These are phyloP conservation scores for Ottelia alismoides DNA, from an alignment of 106 monocot species.

Conservation along the genomic window DNA sequence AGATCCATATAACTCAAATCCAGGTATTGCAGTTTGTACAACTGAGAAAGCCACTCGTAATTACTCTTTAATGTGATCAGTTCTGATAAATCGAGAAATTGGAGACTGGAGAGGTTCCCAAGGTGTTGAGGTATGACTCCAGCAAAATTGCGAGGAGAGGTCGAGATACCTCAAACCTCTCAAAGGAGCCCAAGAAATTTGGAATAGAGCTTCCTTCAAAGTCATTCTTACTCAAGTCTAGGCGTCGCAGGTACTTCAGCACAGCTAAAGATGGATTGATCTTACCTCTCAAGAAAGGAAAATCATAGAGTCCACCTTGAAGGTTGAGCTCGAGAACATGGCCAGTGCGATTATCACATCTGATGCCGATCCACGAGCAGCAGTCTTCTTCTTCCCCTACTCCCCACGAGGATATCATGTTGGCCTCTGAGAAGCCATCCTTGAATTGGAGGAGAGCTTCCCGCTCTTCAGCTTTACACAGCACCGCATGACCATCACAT, in stretches of 20 bases:
- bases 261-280: slow-evolving; percentile 13
- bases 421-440: too few species aligned
- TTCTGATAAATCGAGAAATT: slow-evolving; percentile 11
- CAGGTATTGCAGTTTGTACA: not conserved
- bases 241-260: slow-evolving; percentile 7
- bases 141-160: slow-evolving; percentile 14
- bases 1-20: not conserved
- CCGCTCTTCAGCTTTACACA: too few species aligned
- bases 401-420: too few species aligned
- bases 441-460: too few species aligned
- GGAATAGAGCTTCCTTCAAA: slow-evolving; percentile 13
- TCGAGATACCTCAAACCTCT: slow-evolving; percentile 15
- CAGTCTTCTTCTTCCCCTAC: too few species aligned
- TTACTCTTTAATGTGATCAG: too few species aligned
- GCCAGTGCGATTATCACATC: slow-evolving; percentile 14
- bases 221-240: slow-evolving; percentile 23
- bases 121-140: slow-evolving; percentile 15
- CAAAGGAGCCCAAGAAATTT: slow-evolving; percentile 19
- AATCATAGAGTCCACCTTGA: not conserved
- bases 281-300: not conserved
- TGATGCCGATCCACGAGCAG: slow-evolving; percentile 17
- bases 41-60: not conserved
- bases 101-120: slow-evolving; percentile 21
- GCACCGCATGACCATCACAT: too few species aligned
- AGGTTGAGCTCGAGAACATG: slow-evolving; percentile 12